Percentiles rank a stretch among this genome's conserved stretches.
Conservation (phyloP, 2,329 filamentous ascomycete genomes). For the Trematosphaeria pertusa region DNA sequence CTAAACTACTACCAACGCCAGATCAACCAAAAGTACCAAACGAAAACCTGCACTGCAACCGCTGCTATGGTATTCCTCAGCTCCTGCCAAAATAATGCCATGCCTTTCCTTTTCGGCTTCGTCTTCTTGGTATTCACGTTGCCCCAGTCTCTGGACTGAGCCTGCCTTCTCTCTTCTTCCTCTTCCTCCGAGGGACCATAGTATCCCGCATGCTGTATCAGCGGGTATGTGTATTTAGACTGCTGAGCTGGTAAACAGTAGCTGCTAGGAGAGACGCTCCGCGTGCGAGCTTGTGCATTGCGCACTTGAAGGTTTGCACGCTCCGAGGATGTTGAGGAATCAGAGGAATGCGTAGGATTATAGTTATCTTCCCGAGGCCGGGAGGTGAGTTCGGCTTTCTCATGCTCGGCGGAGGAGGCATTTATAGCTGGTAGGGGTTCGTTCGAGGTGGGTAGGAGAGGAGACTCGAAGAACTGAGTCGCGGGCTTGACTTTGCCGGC, state of each 20-base stretch:
- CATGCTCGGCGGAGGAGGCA: conserved; percentile 31
- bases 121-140: conserved; percentile 34
- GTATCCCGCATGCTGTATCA: conserved; percentile 53
- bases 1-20: conserved; percentile 62
- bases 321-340: conserved; percentile 40
- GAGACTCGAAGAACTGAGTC: conserved; percentile 13
- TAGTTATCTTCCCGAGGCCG: conserved; percentile 14
- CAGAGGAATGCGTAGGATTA: conserved; percentile 31
- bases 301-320: conserved; percentile 35
- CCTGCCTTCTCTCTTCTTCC: conserved; percentile 22
- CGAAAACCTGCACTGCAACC: conserved; percentile 68
- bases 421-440: too few species aligned
- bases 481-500: conserved; percentile 24
- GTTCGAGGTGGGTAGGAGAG: conserved; percentile 43
- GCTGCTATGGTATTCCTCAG: conserved; percentile 67
- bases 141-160: conserved; percentile 39
- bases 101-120: conserved; percentile 45
- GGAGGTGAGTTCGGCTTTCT: conserved; percentile 28
- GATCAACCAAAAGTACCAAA: conserved; percentile 72
- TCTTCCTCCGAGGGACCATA: conserved; percentile 32
- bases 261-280: conserved; percentile 48
- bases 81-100: conserved; percentile 64
- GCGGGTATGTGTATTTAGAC: conserved; percentile 36
- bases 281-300: conserved; percentile 39
- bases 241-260: conserved; percentile 35